These are phyloP conservation scores for Fusarium nurragi DNA, from an alignment of 2,329 filamentous ascomycete species.

Conservation along the genomic window DNA sequence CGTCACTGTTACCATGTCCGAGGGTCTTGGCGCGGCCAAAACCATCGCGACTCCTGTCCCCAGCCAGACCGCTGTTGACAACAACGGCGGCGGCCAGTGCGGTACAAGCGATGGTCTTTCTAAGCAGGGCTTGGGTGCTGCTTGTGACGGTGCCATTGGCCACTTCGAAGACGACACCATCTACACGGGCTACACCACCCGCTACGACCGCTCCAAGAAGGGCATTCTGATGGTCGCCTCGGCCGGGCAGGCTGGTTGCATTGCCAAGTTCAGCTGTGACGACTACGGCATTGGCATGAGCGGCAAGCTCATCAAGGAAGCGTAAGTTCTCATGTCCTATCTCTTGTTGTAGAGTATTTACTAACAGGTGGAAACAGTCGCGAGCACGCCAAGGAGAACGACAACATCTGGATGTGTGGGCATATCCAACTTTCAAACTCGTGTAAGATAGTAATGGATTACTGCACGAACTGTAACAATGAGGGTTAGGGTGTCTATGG, in stretches of 20 bases:
- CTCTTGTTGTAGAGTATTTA: background rate
- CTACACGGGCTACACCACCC: slow-evolving; percentile 11
- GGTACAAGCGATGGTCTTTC: slow-evolving; percentile 13
- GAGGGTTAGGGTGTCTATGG: background rate
- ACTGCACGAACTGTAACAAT: slow-evolving; percentile 13
- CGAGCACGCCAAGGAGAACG: slow-evolving; percentile 5
- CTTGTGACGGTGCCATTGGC: slow-evolving; percentile 15
- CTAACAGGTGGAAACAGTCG: background rate
- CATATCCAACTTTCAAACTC: slow-evolving; percentile 21
- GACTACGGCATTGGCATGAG: slow-evolving; percentile 29
- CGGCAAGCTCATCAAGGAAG: slow-evolving; percentile 4
- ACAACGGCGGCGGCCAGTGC: slow-evolving; percentile 17
- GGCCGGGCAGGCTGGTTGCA: slow-evolving; percentile 2
- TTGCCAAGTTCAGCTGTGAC: slow-evolving; percentile 23
- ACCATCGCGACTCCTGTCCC: slow-evolving; percentile 14
- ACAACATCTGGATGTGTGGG: slow-evolving; percentile 17
- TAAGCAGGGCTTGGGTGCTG: slow-evolving; percentile 3
- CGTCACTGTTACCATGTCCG: background rate
- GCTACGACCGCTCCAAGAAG: slow-evolving; percentile 14
- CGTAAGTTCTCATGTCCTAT: background rate
- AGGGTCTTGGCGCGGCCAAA: background rate
- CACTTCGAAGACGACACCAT: slow-evolving; percentile 9
- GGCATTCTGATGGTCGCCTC: slow-evolving; percentile 7
- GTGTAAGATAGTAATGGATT: slow-evolving; percentile 15
- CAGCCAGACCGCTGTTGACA: slow-evolving; percentile 15